phyloP scores from a whole-genome alignment of 2,329 filamentous ascomycete species.

The Colletotrichum navitas region DNA sequence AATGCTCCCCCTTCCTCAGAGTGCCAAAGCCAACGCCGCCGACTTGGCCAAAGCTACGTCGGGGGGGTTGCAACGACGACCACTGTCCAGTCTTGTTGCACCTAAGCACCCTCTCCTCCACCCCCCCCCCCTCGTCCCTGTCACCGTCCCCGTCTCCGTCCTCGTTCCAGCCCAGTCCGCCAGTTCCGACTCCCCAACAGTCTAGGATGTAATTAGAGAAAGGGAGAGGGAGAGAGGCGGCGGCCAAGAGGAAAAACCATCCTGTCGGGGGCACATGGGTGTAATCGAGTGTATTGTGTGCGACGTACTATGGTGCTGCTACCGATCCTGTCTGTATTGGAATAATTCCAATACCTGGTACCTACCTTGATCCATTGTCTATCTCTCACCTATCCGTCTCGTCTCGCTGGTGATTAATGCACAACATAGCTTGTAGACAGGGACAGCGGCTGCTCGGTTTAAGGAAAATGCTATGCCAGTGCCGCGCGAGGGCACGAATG shows the following conservation, averaged over 20 bases:
- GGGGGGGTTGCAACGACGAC: background rate
- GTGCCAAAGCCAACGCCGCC: background rate
- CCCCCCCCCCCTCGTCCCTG: background rate
- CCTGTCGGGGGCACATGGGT: background rate
- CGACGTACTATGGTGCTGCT: background rate
- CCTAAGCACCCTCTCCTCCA: background rate
- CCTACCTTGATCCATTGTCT: too few species aligned
- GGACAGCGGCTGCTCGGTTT: background rate
- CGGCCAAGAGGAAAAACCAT: background rate
- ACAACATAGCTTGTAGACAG: background rate
- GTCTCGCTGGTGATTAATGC: background rate
- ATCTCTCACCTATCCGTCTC: background rate
- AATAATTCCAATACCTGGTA: background rate
- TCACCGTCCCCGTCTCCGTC: background rate
- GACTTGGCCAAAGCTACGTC: background rate
- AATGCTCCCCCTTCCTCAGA: background rate
- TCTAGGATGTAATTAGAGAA: background rate
- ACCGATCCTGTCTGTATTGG: background rate
- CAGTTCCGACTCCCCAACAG: background rate
- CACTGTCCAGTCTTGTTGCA: conserved; percentile 7
- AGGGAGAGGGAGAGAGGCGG: too few species aligned
- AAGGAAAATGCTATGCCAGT: background rate
- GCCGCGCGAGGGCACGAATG: background rate
- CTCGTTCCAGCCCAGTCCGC: background rate
- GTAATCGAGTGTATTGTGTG: too few species aligned